phyloP scores from a whole-genome alignment of 1,284 basidiomycete species.

The Ceratobasidium papillatum region DNA sequence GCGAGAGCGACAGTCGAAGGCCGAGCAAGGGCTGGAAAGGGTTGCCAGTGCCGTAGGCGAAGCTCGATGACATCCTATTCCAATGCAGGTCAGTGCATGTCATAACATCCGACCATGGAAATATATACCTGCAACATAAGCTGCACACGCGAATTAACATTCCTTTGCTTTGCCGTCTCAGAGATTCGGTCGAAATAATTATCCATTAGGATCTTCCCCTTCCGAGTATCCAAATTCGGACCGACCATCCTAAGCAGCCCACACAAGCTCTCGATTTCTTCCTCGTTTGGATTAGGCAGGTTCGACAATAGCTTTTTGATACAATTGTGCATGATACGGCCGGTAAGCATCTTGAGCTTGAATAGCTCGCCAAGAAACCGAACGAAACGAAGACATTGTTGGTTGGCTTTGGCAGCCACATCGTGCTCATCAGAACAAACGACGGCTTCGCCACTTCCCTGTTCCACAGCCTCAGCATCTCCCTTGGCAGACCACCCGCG shows the following conservation, averaged over 20 bases:
- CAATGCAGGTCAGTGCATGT: background rate
- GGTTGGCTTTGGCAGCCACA: slow-evolving; percentile 94
- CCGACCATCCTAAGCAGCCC: slow-evolving; percentile 92
- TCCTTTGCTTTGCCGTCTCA: slow-evolving; percentile 74
- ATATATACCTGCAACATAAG: slow-evolving; percentile 90
- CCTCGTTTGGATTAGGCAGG: slow-evolving; percentile 94
- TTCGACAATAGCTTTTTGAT: slow-evolving; percentile 94
- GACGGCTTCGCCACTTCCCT: slow-evolving; percentile 62
- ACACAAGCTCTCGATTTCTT: slow-evolving; percentile 96
- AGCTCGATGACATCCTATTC: slow-evolving; percentile 87
- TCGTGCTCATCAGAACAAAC: slow-evolving; percentile 97
- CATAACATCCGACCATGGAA: background rate
- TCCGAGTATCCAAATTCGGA: slow-evolving; percentile 76
- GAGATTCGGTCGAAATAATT: slow-evolving; percentile 93
- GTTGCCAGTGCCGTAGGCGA: slow-evolving; percentile 82
- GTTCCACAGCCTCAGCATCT: slow-evolving; percentile 58
- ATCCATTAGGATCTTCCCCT: slow-evolving; percentile 86
- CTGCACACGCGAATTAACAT: slow-evolving; percentile 86
- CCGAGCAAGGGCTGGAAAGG: slow-evolving; percentile 76
- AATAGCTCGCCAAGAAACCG: slow-evolving; percentile 98
- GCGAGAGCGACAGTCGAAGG: slow-evolving; percentile 74
- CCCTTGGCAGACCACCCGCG: slow-evolving; percentile 66
- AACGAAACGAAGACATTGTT: slow-evolving; percentile 94
- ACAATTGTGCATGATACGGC: slow-evolving; percentile 96
- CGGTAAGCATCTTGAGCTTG: slow-evolving; percentile 95